Conservation (phyloP, 768 basidiomycete genomes). For the Rhizopogon vesiculosus region DNA sequence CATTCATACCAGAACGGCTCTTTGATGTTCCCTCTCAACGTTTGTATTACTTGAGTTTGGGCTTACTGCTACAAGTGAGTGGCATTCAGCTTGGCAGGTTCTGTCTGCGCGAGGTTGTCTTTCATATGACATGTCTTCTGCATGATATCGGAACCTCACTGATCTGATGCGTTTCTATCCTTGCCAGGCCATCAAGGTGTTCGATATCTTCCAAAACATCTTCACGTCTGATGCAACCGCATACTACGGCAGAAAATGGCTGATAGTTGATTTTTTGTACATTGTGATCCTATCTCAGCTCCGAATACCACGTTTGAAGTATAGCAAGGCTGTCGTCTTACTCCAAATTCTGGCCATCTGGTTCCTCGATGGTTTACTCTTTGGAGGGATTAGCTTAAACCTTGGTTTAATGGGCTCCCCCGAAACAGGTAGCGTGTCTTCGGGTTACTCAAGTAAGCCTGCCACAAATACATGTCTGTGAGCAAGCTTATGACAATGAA, state of each 20-base stretch:
- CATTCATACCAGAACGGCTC: slow-evolving; percentile 71
- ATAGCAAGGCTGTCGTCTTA: slow-evolving; percentile 55
- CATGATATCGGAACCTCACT: neutral
- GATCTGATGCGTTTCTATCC: neutral
- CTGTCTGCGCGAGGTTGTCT: neutral
- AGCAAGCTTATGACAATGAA: slow-evolving; percentile 5
- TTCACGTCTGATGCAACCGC: slow-evolving; percentile 39
- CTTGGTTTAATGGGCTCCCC: slow-evolving; percentile 23
- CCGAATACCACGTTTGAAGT: slow-evolving; percentile 71
- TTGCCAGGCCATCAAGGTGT: slow-evolving; percentile 65
- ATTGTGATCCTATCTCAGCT: slow-evolving; percentile 53
- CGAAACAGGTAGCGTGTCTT: slow-evolving; percentile 5
- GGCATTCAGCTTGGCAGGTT: neutral
- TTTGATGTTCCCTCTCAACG: slow-evolving; percentile 77
- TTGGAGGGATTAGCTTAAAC: slow-evolving; percentile 67
- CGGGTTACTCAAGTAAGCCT: slow-evolving; percentile 27
- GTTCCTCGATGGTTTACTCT: slow-evolving; percentile 64
- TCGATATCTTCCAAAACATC: slow-evolving; percentile 60
- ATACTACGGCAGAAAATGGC: slow-evolving; percentile 60
- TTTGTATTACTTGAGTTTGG: slow-evolving; percentile 72
- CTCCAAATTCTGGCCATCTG: slow-evolving; percentile 60
- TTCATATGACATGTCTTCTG: neutral
- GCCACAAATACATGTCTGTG: neutral
- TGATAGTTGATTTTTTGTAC: slow-evolving; percentile 63
- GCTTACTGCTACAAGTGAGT: slow-evolving; percentile 70